Percentiles rank a stretch among this genome's conserved stretches.
These are phyloP conservation scores for Sporormia fimetaria DNA, from an alignment of 495 filamentous ascomycete species.

Conservation along the genomic window DNA sequence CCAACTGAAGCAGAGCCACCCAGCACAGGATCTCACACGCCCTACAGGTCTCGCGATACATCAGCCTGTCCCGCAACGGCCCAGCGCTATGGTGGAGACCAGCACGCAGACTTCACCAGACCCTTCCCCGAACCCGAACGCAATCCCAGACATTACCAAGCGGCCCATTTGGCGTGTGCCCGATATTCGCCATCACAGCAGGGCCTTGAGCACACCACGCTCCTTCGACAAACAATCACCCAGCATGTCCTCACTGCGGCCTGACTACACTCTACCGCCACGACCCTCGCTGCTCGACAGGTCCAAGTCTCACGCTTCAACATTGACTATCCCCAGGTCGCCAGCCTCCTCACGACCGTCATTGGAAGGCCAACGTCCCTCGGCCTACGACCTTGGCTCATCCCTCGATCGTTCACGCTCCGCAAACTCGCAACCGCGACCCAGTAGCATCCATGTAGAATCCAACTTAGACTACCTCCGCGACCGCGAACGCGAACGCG, in stretches of 20 bases:
- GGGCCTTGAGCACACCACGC: slow-evolving; percentile 30
- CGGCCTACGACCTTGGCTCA: slow-evolving; percentile 48
- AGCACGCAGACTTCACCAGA: slow-evolving; percentile 83
- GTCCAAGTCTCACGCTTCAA: slow-evolving; percentile 42
- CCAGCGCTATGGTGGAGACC: slow-evolving; percentile 67
- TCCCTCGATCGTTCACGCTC: slow-evolving; percentile 50
- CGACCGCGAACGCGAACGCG: slow-evolving; percentile 40
- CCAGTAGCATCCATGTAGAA: slow-evolving; percentile 66
- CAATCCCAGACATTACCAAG: slow-evolving; percentile 32
- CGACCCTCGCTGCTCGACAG: slow-evolving; percentile 37
- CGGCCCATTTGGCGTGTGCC: slow-evolving; percentile 33
- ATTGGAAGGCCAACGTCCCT: slow-evolving; percentile 60
- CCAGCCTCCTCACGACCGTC: slow-evolving; percentile 70
- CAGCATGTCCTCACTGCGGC: slow-evolving; percentile 31
- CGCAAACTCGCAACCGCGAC: slow-evolving; percentile 51
- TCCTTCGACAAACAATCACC: slow-evolving; percentile 24
- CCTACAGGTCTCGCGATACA: slow-evolving; percentile 47
- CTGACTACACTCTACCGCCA: slow-evolving; percentile 26
- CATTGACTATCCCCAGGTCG: slow-evolving; percentile 37
- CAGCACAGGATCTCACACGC: slow-evolving; percentile 18
- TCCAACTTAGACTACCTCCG: slow-evolving; percentile 67
- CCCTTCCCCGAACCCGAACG: slow-evolving; percentile 43
- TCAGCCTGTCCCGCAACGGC: slow-evolving; percentile 48
- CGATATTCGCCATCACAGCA: slow-evolving; percentile 17
- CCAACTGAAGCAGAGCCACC: slow-evolving; percentile 31